A percentile compares a stretch with the other conserved stretches of the same genome.
Evolutionary conservation across 495 filamentous ascomycete species (phyloP).

Genomic region (Hypoxylon trugodes): DNA sequence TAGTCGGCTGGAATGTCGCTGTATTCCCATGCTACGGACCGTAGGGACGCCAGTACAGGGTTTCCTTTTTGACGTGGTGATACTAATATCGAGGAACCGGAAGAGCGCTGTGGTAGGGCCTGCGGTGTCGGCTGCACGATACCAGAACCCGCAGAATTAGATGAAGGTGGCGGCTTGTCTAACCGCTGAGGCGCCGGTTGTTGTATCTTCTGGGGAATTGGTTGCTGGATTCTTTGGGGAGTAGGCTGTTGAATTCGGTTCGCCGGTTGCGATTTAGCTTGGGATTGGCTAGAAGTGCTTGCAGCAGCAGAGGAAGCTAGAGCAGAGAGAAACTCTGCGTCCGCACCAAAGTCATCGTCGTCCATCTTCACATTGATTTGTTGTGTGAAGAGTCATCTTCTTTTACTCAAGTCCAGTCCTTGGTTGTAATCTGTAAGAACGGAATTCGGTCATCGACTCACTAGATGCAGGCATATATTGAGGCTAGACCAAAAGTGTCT

Average conservation of each 20-base stretch:
- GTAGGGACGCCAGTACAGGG: conserved; percentile 84
- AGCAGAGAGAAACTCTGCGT: conserved; percentile 65
- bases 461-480: not conserved
- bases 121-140: conserved; percentile 90
- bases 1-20: conserved; percentile 95
- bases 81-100: conserved; percentile 82
- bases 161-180: conserved; percentile 48
- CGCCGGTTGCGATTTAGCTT: conserved; percentile 33
- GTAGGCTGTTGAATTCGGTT: conserved; percentile 46
- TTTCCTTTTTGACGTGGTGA: conserved; percentile 91
- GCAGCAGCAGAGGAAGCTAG: conserved; percentile 55
- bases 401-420: not conserved
- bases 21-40: conserved; percentile 93
- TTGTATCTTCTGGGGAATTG: conserved; percentile 53
- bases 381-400: not conserved
- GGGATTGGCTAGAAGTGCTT: conserved; percentile 24
- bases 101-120: conserved; percentile 70
- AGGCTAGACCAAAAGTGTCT: conserved; percentile 19
- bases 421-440: not conserved
- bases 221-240: conserved; percentile 47
- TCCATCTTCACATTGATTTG: conserved; percentile 45
- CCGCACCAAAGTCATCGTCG: conserved; percentile 68
- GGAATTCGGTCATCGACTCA: not conserved
- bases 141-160: conserved; percentile 52
- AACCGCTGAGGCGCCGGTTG: conserved; percentile 56